These are phyloP conservation scores for Ophidiomyces ophidiicola DNA, from an alignment of 2,329 filamentous ascomycete genomes.

Conservation along the genomic window DNA sequence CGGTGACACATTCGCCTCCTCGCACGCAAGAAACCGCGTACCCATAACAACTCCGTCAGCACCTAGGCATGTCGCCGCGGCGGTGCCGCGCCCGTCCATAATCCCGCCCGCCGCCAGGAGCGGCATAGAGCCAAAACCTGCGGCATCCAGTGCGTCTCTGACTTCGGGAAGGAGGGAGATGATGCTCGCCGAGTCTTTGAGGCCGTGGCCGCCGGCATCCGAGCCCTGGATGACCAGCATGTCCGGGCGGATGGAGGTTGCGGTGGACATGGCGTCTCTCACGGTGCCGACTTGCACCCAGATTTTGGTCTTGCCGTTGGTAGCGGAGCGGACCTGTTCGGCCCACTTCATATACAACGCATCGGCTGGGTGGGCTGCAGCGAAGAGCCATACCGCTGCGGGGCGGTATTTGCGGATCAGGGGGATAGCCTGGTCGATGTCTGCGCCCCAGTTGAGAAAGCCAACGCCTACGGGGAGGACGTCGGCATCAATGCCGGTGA, in stretches of 20 bases:
- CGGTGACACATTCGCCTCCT: constrained; percentile 37
- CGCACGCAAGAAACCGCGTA: constrained; percentile 48
- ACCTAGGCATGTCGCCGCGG: constrained; percentile 41
- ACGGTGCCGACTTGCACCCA: constrained; percentile 45
- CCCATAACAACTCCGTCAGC: constrained; percentile 48
- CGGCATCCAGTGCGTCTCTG: constrained; percentile 28
- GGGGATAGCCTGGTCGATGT: constrained; percentile 21
- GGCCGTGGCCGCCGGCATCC: constrained; percentile 45
- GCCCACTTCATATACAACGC: constrained; percentile 31
- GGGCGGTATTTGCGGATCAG: constrained; percentile 25
- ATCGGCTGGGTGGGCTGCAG: constrained; percentile 20
- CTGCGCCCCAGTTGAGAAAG: constrained; percentile 30
- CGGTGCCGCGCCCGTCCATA: constrained; percentile 40
- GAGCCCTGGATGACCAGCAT: constrained; percentile 43
- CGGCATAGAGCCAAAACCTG: constrained; percentile 26
- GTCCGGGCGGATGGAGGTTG: constrained; percentile 30
- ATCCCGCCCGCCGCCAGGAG: constrained; percentile 45
- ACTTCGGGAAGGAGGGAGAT: constrained; percentile 42
- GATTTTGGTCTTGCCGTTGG: constrained; percentile 32
- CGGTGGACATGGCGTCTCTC: constrained; percentile 35
- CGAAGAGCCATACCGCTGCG: constrained; percentile 33
- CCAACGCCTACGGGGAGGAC: constrained; percentile 32
- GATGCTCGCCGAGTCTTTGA: constrained; percentile 35
- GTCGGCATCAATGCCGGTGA: background rate
- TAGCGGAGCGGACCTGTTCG: constrained; percentile 28